Percentiles rank a stretch among this genome's conserved stretches.
Evolutionary conservation across 23 red algal genomes (phyloP).

Genomic region (Gracilaria gracilis): DNA sequence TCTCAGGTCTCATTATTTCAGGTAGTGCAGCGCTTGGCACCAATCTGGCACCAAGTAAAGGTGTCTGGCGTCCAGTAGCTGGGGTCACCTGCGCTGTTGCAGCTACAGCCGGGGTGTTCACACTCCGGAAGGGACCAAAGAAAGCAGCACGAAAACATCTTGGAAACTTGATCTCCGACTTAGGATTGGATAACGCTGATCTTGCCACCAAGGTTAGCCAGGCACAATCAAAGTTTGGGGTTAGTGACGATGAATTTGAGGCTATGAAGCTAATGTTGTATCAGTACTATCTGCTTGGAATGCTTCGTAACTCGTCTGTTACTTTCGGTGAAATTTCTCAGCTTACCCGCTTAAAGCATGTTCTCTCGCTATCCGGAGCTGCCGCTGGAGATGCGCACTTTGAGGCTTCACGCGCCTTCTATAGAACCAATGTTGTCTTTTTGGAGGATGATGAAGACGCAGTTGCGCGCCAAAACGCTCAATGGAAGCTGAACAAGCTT

Average conservation of each 20-base stretch:
- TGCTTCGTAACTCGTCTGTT: constrained; percentile 47
- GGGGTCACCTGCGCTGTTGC: constrained; percentile 30
- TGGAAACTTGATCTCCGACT: constrained; percentile 30
- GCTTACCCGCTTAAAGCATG: constrained; percentile 75
- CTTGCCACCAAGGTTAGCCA: constrained; percentile 23
- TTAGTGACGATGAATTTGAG: constrained; percentile 34
- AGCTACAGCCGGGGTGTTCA: constrained; percentile 24
- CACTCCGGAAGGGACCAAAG: constrained; percentile 39
- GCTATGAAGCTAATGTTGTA: constrained; percentile 69
- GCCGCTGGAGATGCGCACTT: constrained; percentile 87
- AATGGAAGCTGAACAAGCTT: constrained; percentile 80
- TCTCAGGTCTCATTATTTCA: constrained; percentile 24
- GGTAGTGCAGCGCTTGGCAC: constrained; percentile 20
- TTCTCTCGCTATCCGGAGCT: constrained; percentile 72
- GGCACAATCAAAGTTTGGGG: constrained; percentile 16
- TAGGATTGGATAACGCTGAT: constrained; percentile 39
- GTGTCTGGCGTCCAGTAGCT: constrained; percentile 40
- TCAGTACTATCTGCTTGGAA: constrained; percentile 72
- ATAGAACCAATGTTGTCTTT: constrained; percentile 86
- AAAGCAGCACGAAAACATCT: constrained; percentile 63
- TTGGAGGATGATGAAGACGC: constrained; percentile 77
- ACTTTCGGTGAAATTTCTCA: constrained; percentile 74
- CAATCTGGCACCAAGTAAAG: constrained; percentile 19
- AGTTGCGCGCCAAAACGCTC: constrained; percentile 53
- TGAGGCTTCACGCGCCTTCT: constrained; percentile 84